phyloP scores from a whole-genome alignment of 352 stramenopile genomes.

The Aphanomyces astaci region DNA sequence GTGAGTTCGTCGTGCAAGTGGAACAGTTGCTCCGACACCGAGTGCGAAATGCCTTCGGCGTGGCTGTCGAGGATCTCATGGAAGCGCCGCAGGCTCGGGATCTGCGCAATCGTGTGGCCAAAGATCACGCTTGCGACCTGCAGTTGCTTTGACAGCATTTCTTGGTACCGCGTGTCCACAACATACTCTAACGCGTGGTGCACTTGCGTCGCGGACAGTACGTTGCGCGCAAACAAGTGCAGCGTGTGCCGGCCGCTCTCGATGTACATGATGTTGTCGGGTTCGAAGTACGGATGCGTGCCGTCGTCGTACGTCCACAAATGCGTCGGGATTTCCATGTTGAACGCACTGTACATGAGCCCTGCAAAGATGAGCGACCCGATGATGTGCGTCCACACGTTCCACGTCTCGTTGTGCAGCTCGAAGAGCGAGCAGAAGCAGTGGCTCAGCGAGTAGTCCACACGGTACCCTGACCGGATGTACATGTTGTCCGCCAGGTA shows the following conservation, averaged over 20 bases:
- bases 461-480: conserved; percentile 75
- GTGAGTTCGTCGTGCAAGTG: conserved; percentile 54
- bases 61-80: conserved; percentile 66
- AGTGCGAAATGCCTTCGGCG: conserved; percentile 57
- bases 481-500: conserved; percentile 83
- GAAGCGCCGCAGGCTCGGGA: conserved; percentile 73
- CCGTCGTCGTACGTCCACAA: neutral
- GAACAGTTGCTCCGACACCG: conserved; percentile 56
- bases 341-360: conserved; percentile 52
- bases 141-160: conserved; percentile 6
- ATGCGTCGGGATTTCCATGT: neutral
- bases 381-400: conserved; percentile 83
- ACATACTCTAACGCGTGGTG: conserved; percentile 13
- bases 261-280: conserved; percentile 30
- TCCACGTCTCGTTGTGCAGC: conserved; percentile 84
- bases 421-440: conserved; percentile 78
- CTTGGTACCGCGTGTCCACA: conserved; percentile 11
- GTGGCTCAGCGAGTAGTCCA: conserved; percentile 73
- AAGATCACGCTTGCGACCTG: conserved; percentile 71
- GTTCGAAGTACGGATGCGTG: conserved; percentile 33
- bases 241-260: conserved; percentile 41
- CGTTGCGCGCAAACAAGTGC: conserved; percentile 31
- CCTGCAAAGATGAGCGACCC: conserved; percentile 77
- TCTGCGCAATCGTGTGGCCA: conserved; percentile 75
- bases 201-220: neutral